Evolutionary conservation across 1,284 basidiomycete genomes (phyloP).

Genomic region (Blastosporella zonata): DNA sequence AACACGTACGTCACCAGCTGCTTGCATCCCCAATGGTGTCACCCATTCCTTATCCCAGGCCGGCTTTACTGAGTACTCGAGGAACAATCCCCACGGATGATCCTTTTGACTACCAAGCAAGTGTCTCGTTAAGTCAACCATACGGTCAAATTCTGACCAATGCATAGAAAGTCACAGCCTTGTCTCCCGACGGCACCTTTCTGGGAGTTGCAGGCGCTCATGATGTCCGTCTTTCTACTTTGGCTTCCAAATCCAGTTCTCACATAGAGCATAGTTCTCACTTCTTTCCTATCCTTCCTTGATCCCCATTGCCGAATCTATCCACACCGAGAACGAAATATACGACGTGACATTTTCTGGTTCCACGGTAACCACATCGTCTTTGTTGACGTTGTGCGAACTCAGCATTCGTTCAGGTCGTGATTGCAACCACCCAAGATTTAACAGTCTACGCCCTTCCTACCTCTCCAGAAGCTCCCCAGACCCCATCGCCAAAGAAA

Average conservation of each 20-base stretch:
- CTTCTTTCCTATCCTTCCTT: constrained; percentile 71
- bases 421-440: constrained; percentile 61
- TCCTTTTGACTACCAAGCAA: constrained; percentile 80
- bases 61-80: constrained; percentile 49
- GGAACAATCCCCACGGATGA: constrained; percentile 61
- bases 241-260: background rate
- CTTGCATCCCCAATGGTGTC: background rate
- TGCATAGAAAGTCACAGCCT: constrained; percentile 70
- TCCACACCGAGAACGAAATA: constrained; percentile 65
- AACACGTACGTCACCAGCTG: constrained; percentile 45
- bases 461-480: constrained; percentile 10
- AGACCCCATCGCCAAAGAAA: constrained; percentile 27
- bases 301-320: constrained; percentile 39
- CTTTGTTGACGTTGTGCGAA: background rate
- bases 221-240: constrained; percentile 44
- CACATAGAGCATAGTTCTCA: constrained; percentile 47
- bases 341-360: constrained; percentile 72
- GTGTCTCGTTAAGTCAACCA: constrained; percentile 16
- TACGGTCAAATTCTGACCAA: background rate
- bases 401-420: constrained; percentile 41
- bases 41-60: constrained; percentile 36
- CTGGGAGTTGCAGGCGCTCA: constrained; percentile 63
- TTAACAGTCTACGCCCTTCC: constrained; percentile 60
- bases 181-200: constrained; percentile 63
- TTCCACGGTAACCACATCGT: constrained; percentile 25